These are phyloP conservation scores for Alternaria brassicae DNA, from an alignment of 2,329 filamentous ascomycete species.

Conservation along the genomic window DNA sequence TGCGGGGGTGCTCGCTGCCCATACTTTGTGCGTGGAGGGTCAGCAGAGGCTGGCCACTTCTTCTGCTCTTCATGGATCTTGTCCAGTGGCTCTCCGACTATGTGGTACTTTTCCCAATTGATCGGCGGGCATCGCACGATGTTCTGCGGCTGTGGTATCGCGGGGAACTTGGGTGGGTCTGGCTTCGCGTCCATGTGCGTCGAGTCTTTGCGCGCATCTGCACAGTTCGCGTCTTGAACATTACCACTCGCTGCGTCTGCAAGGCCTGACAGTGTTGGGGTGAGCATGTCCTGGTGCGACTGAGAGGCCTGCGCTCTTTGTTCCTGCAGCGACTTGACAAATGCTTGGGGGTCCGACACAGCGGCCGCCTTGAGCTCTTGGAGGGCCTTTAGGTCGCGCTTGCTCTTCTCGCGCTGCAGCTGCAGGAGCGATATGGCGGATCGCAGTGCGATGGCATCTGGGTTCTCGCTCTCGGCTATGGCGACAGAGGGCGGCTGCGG, in stretches of 20 bases:
- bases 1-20: slow-evolving; percentile 57
- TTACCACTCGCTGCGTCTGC: slow-evolving; percentile 39
- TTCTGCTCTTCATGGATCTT: slow-evolving; percentile 83
- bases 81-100: slow-evolving; percentile 85
- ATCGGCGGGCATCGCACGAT: slow-evolving; percentile 86
- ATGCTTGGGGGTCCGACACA: slow-evolving; percentile 72
- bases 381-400: slow-evolving; percentile 75
- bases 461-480: slow-evolving; percentile 66
- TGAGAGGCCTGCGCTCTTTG: slow-evolving; percentile 58
- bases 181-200: slow-evolving; percentile 24
- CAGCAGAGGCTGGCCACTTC: slow-evolving; percentile 50
- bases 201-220: slow-evolving; percentile 41
- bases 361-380: slow-evolving; percentile 74
- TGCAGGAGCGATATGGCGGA: slow-evolving; percentile 87
- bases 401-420: slow-evolving; percentile 80
- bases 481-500: slow-evolving; percentile 54
- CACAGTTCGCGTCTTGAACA: slow-evolving; percentile 25
- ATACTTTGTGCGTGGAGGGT: slow-evolving; percentile 45
- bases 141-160: slow-evolving; percentile 78
- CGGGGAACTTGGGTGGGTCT: slow-evolving; percentile 59
- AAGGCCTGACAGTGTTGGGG: slow-evolving; percentile 48
- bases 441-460: slow-evolving; percentile 85
- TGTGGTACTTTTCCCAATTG: slow-evolving; percentile 93
- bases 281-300: slow-evolving; percentile 42
- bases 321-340: slow-evolving; percentile 70